Percentiles rank a stretch among this genome's conserved stretches.
Evolutionary conservation across 768 basidiomycete genomes (phyloP).

Genomic region (Wakefieldia striispora): DNA sequence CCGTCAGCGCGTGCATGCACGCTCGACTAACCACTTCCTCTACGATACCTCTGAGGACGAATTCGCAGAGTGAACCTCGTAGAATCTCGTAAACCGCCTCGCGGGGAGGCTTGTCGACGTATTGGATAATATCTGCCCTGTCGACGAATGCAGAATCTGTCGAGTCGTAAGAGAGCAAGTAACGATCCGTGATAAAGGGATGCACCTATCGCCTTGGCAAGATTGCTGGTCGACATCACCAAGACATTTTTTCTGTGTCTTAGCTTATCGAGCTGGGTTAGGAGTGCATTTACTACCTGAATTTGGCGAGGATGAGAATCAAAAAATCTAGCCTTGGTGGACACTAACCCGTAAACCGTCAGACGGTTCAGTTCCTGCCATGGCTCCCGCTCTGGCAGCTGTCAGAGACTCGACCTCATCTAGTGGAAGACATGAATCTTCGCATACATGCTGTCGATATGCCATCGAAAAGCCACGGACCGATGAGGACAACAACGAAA

Average conservation of each 20-base stretch:
- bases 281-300: conserved; percentile 94
- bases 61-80: conserved; percentile 75
- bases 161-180: neutral
- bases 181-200: neutral
- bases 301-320: neutral
- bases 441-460: conserved; percentile 2
- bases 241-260: conserved; percentile 92
- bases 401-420: conserved; percentile 98
- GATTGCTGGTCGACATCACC: conserved; percentile 95
- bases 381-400: conserved; percentile 89
- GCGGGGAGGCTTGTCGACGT: conserved; percentile 85
- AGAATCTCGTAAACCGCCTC: conserved; percentile 95
- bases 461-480: conserved; percentile 35
- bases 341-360: conserved; percentile 83
- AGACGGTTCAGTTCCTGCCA: conserved; percentile 93
- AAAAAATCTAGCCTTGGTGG: neutral
- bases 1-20: neutral
- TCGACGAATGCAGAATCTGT: conserved; percentile 94
- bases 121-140: conserved; percentile 95
- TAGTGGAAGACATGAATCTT: conserved; percentile 29
- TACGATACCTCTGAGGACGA: conserved; percentile 73
- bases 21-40: conserved; percentile 50
- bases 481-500: conserved; percentile 94
- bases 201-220: conserved; percentile 85
- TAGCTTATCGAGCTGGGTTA: conserved; percentile 95